Percentiles rank a stretch among this genome's conserved stretches.
Evolutionary conservation across 2,329 filamentous ascomycete species (phyloP).

Genomic region (Colletotrichum plurivorum): DNA sequence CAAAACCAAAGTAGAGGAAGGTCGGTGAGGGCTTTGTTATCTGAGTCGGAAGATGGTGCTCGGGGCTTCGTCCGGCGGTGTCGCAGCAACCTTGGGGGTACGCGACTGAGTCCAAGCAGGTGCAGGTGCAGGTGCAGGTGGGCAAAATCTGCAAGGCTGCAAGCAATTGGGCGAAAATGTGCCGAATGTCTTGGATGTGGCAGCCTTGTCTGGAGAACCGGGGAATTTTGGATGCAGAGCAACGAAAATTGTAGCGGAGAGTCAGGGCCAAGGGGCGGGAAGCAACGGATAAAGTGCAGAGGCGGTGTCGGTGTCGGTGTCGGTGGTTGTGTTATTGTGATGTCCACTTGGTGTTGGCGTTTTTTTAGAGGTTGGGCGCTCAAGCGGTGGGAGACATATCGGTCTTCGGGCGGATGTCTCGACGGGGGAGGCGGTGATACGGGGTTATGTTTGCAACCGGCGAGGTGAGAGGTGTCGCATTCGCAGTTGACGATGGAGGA

Average conservation of each 20-base stretch:
- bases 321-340: neutral
- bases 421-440: neutral
- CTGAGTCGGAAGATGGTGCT: conserved; percentile 14
- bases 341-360: too few relatives aligned
- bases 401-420: neutral
- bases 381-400: conserved; percentile 26
- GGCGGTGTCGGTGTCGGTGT: conserved; percentile 35
- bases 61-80: conserved; percentile 23
- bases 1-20: neutral
- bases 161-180: conserved; percentile 1
- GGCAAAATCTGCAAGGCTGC: conserved; percentile 33
- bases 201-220: conserved; percentile 30
- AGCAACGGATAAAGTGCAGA: conserved; percentile 25
- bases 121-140: neutral
- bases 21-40: conserved; percentile 1
- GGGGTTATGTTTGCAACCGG: neutral
- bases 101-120: conserved; percentile 18
- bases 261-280: conserved; percentile 26
- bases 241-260: conserved; percentile 7
- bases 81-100: conserved; percentile 35
- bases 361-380: conserved; percentile 31
- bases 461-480: neutral
- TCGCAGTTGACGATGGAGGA: conserved; percentile 1
- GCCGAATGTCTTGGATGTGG: conserved; percentile 8
- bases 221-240: conserved; percentile 22